Evolutionary conservation across 2,329 filamentous ascomycete genomes (phyloP), one percentile per base, ranked within the genome.

Genomic region (Talaromyces atroroseus): DNA sequence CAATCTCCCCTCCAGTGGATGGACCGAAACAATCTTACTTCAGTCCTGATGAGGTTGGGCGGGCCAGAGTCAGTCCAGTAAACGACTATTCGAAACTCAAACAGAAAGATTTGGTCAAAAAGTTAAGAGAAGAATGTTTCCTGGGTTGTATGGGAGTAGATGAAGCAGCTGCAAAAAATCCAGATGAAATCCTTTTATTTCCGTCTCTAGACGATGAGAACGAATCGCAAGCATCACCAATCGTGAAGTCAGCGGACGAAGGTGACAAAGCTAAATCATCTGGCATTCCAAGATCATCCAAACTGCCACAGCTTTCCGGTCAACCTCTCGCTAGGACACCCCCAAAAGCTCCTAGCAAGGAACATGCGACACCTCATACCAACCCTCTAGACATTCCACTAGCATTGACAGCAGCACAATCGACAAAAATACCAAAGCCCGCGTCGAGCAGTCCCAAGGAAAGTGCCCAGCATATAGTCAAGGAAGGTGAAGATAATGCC

Each of bases 121-220:
- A 61, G 16, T 64, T 65, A 21, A 57, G 61, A 1, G 70, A 71
- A 21, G 70, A 70, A 11, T 71, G 70, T 69, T 73, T 73, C 68
- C 69, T 74, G 69, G 70, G 70, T 11, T 73, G 70, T 64, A 70
- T 68, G 57, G 70, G 71, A 49, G 72, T 73, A 54, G 68, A 70
- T 45, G 63, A 65, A 12, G 64, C 66, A 10, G 59, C 60, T 32
- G 64, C 70, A 42, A 71, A 67, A 48, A 71, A 70, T 40, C 70
- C 70, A 21, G 71, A 73, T 65, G 70, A 72, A 34, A 70, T 73
- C 12, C 59, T 71, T 11, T 63, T 68, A 6, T 72, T 73, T 57
- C 66, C 68, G 14, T 64, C 65, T 7, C 55, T 52, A n/a, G 59
- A 62, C 54, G 63, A 66, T 52, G 64, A 62, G 46, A 48, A 38